phyloP scores from a whole-genome alignment of 768 basidiomycete species.

The Cystobasidium ongulense region DNA sequence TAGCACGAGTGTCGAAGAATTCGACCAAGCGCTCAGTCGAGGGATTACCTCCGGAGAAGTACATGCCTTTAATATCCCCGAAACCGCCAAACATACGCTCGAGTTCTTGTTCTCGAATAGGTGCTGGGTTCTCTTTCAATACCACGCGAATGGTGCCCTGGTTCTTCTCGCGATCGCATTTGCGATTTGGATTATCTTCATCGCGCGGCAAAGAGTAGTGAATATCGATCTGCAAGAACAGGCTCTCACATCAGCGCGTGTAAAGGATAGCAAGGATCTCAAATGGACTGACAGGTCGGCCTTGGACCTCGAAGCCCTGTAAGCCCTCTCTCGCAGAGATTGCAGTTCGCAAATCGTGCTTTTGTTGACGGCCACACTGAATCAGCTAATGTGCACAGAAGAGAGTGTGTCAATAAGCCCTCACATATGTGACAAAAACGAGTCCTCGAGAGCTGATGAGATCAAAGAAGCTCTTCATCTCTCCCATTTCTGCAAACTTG shows the following conservation, averaged over 20 bases:
- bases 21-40: conserved; percentile 85
- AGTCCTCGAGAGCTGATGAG: conserved; percentile 90
- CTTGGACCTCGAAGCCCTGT: conserved; percentile 79
- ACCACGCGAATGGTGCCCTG: conserved; percentile 79
- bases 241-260: background rate
- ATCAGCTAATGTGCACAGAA: background rate
- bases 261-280: background rate
- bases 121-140: conserved; percentile 60
- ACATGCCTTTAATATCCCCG: conserved; percentile 79
- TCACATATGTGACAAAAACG: conserved; percentile 96
- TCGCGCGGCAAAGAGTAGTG: conserved; percentile 92
- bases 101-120: conserved; percentile 76
- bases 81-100: conserved; percentile 76
- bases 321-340: conserved; percentile 82
- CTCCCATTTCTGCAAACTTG: conserved; percentile 85
- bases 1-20: conserved; percentile 79
- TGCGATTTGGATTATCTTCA: conserved; percentile 57
- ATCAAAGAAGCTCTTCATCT: conserved; percentile 96
- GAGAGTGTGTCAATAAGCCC: conserved; percentile 44
- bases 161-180: conserved; percentile 59
- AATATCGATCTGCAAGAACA: conserved; percentile 74
- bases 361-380: conserved; percentile 8
- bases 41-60: conserved; percentile 46
- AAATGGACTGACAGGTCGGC: conserved; percentile 64
- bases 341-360: conserved; percentile 90